A percentile compares a stretch with the other conserved stretches of the same genome.
Evolutionary conservation across 2,329 filamentous ascomycete genomes (phyloP).

Genomic region (Trichophyton benhamiae): DNA sequence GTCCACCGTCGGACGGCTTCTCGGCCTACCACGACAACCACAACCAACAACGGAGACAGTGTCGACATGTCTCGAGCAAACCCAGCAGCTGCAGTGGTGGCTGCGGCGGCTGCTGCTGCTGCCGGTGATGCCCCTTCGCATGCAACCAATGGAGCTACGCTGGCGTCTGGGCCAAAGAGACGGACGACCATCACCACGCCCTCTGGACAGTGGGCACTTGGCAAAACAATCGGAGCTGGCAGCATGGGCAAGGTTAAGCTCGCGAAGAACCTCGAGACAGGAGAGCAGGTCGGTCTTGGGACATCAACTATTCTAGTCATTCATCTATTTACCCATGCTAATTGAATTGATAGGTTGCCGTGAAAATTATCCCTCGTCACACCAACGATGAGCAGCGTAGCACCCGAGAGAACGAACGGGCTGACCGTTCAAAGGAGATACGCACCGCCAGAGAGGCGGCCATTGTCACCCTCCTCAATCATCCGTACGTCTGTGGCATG

Average conservation of each 20-base stretch:
- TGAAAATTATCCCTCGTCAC: conserved; percentile 90
- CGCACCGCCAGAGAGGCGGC: conserved; percentile 89
- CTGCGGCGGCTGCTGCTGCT: conserved; percentile 33
- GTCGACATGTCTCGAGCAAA: conserved; percentile 37
- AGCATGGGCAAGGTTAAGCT: conserved; percentile 99
- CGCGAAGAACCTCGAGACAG: conserved; percentile 76
- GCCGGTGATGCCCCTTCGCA: conserved; percentile 22
- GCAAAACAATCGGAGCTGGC: conserved; percentile 92
- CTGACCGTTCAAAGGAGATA: conserved; percentile 93
- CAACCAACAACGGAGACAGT: conserved; percentile 26
- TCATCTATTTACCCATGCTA: background rate
- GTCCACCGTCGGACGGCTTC: conserved; percentile 32
- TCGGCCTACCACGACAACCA: conserved; percentile 18
- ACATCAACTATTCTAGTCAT: too few species aligned
- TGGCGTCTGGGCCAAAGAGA: conserved; percentile 36
- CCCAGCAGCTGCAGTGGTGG: conserved; percentile 35
- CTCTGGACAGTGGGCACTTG: conserved; percentile 85
- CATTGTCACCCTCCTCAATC: conserved; percentile 85
- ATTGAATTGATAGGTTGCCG: conserved; percentile 55
- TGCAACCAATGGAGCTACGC: conserved; percentile 27
- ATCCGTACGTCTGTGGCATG: conserved; percentile 92
- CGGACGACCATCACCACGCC: conserved; percentile 78
- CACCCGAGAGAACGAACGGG: conserved; percentile 66
- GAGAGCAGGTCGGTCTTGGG: conserved; percentile 60
- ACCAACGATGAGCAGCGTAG: conserved; percentile 71